Percentiles rank a stretch among this genome's conserved stretches.
Evolutionary conservation across 495 filamentous ascomycete species (phyloP).

Genomic region (Penicillium subrubescens): DNA sequence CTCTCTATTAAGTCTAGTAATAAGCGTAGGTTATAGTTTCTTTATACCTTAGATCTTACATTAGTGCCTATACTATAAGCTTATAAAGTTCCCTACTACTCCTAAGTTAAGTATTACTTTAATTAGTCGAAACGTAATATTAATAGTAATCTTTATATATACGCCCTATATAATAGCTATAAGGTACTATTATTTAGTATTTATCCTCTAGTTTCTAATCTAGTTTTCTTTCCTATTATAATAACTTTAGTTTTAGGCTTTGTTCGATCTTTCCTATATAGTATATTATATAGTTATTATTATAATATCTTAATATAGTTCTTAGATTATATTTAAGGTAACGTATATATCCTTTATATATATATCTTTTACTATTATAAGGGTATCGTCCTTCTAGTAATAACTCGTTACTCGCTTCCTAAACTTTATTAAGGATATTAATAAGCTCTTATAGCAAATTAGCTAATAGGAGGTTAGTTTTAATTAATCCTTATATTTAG

Average conservation of each 20-base stretch:
- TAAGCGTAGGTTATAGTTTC: not conserved
- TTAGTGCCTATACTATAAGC: not conserved
- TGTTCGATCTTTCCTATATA: not conserved
- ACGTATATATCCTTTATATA: not conserved
- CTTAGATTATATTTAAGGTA: not conserved
- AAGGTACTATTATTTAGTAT: not conserved
- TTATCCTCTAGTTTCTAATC: conserved; percentile 3
- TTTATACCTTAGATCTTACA: not conserved
- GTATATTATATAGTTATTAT: not conserved
- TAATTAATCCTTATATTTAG: too few relatives aligned
- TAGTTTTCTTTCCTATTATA: not conserved
- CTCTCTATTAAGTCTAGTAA: not conserved
- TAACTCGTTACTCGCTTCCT: too few relatives aligned
- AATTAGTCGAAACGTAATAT: not conserved
- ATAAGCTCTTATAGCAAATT: too few relatives aligned
- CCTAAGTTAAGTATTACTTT: conserved; percentile 2
- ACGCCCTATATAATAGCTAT: not conserved
- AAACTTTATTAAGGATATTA: too few relatives aligned
- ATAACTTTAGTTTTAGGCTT: not conserved
- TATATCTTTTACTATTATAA: not conserved
- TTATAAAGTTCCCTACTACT: conserved; percentile 4
- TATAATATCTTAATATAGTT: not conserved
- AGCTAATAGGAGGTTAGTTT: too few relatives aligned
- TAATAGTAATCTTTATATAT: not conserved
- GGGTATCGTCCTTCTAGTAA: too few relatives aligned